Conservation (phyloP, 495 filamentous ascomycete genomes). For the Wilcoxina mikolae region DNA sequence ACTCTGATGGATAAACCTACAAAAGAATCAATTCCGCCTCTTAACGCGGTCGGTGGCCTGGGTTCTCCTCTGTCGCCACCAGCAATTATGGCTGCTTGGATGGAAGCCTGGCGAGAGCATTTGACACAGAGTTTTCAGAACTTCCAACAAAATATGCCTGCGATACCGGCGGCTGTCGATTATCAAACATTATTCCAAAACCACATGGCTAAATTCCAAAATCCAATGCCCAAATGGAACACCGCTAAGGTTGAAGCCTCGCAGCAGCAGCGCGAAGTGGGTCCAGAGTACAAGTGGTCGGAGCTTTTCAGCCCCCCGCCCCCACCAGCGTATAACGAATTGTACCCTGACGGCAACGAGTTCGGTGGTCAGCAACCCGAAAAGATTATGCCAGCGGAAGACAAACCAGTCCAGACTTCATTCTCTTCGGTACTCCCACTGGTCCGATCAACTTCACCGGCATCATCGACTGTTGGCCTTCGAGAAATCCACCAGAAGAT, state of each 20-base stretch:
- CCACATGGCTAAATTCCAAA: constrained; percentile 24
- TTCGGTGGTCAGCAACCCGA: constrained; percentile 27
- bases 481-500: constrained; percentile 22
- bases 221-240: constrained; percentile 27
- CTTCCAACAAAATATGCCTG: constrained; percentile 47
- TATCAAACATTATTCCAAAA: constrained; percentile 27
- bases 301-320: constrained; percentile 44
- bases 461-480: constrained; percentile 16
- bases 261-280: constrained; percentile 36
- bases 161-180: constrained; percentile 40
- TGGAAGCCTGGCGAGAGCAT: constrained; percentile 48
- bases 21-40: neutral
- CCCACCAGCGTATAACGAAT: constrained; percentile 69
- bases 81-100: constrained; percentile 42
- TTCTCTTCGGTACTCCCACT: constrained; percentile 35
- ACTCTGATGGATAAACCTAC: constrained; percentile 15
- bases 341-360: constrained; percentile 45
- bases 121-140: constrained; percentile 68
- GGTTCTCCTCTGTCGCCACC: constrained; percentile 42
- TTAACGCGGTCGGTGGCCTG: constrained; percentile 20
- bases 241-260: too few species aligned
- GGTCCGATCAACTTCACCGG: constrained; percentile 29
- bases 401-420: constrained; percentile 37
- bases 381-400: constrained; percentile 45
- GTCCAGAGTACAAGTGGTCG: constrained; percentile 51